These are phyloP conservation scores for Erysimum cheiranthoides DNA, from an alignment of 345 rosid species.

Conservation along the genomic window DNA sequence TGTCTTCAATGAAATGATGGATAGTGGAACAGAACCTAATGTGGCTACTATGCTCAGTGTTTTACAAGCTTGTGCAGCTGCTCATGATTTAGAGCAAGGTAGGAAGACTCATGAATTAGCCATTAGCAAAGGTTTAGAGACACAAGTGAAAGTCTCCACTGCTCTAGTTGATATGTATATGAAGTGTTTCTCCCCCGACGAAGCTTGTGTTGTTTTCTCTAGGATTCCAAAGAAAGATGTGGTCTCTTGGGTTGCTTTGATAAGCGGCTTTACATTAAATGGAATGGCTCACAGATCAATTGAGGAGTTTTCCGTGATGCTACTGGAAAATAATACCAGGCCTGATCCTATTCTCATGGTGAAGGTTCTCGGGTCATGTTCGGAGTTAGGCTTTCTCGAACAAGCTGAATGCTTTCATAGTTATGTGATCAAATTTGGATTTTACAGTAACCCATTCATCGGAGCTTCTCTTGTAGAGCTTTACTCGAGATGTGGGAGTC, in stretches of 20 bases:
- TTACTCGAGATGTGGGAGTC: constrained; percentile 66
- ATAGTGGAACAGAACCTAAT: constrained; percentile 46
- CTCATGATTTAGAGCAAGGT: constrained; percentile 53
- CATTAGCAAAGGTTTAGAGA: constrained; percentile 48
- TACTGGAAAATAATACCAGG: constrained; percentile 43
- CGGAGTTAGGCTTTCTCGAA: constrained; percentile 56
- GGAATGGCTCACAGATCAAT: constrained; percentile 55
- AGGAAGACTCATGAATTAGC: constrained; percentile 57
- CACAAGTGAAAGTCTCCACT: constrained; percentile 54
- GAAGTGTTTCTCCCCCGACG: constrained; percentile 57
- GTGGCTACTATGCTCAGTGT: constrained; percentile 52
- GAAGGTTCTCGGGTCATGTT: constrained; percentile 59
- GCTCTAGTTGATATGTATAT: constrained; percentile 69
- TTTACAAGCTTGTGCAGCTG: constrained; percentile 58
- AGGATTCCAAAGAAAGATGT: constrained; percentile 60
- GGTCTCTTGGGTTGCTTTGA: constrained; percentile 63
- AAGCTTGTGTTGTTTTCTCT: constrained; percentile 55
- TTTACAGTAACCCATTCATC: constrained; percentile 46
- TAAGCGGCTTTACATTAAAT: constrained; percentile 60
- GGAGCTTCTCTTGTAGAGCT: constrained; percentile 62
- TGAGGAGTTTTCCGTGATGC: constrained; percentile 53
- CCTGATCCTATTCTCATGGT: constrained; percentile 67
- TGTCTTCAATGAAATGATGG: constrained; percentile 56
- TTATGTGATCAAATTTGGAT: constrained; percentile 55
- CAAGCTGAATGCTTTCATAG: constrained; percentile 63